Evolutionary conservation across 2,329 filamentous ascomycete species (phyloP), one percentile per base, ranked within the genome.

Genomic region (Talaromyces piceae): DNA sequence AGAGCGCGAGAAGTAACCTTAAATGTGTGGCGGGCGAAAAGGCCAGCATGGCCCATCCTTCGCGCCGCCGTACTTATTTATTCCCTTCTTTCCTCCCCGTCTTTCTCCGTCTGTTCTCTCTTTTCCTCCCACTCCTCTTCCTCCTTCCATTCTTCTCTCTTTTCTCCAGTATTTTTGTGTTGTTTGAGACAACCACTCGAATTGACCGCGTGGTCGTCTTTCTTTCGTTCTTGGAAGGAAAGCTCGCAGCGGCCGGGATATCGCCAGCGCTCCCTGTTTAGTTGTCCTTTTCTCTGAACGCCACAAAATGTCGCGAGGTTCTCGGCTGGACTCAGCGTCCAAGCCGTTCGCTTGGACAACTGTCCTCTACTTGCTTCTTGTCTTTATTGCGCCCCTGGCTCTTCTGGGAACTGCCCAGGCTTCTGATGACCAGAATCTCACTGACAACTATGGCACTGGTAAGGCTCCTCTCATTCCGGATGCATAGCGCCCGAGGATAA

Each of bases 331-430:
- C 74, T 80, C 77, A 78, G 80, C 77, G 78, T 81, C 74, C 77
- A 86, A 81, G 79, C 83, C 79, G 70, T 91, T 77, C 77, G 85
- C 84, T 78, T 96, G 80, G 90, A 89, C 81, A 76, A 82, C 93
- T 69, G 77, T 95, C 73, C 85, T 91, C 76, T 96, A 95, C 78
- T 86, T 96, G 64, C 82, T 89, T 68, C 82, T 95, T 58, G 82
- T 97, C 60, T 88, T 98, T 65, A 83, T 84, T 63, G 80, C 87
- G 58, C 90, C 91, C 61, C 79, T 95, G 67, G 86, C 90, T 59
- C 86, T 97, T 67, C 82, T 95, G 61, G 83, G 86, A 73, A 79
- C 79, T 58, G 84, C 79, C 61, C 80, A 84, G 60, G 91, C 85
- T 55, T 81, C 85, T 56, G 83, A 86, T 52, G 81, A 88, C 58